A percentile compares a stretch with the other conserved stretches of the same genome.
These are phyloP conservation scores for Fusarium sambucinum DNA, from an alignment of 2,329 filamentous ascomycete species.

Conservation along the genomic window DNA sequence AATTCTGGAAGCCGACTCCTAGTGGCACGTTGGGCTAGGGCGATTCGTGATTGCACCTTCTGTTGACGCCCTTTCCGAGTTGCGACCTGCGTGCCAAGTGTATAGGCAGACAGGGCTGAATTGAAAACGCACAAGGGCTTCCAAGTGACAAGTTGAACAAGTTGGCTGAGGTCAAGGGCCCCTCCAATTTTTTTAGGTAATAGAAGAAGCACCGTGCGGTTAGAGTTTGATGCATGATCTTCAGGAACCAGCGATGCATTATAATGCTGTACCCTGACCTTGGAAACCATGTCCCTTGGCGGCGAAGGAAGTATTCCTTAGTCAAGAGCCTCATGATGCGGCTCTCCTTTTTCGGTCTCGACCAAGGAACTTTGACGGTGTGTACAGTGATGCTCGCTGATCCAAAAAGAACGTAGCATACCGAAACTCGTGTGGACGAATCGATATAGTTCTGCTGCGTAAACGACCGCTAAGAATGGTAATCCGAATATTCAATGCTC, in stretches of 20 bases:
- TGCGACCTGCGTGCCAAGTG: slow-evolving; percentile 15
- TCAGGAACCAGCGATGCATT: slow-evolving; percentile 43
- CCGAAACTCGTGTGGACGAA: slow-evolving; percentile 17
- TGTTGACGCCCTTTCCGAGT: slow-evolving; percentile 18
- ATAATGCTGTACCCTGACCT: slow-evolving; percentile 27
- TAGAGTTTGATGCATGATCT: slow-evolving; percentile 33
- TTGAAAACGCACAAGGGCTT: slow-evolving; percentile 24
- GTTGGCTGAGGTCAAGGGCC: slow-evolving; percentile 6
- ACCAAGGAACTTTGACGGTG: slow-evolving; percentile 24
- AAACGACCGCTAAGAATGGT: slow-evolving; percentile 30
- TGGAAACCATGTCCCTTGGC: slow-evolving; percentile 19
- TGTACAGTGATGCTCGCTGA: slow-evolving; percentile 17
- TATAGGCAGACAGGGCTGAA: slow-evolving; percentile 31
- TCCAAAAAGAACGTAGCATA: slow-evolving; percentile 16
- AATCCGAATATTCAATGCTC: slow-evolving; percentile 22
- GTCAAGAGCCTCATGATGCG: slow-evolving; percentile 38
- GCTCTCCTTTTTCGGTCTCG: slow-evolving; percentile 35
- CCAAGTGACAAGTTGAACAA: slow-evolving; percentile 2
- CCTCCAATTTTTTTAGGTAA: slow-evolving; percentile 34
- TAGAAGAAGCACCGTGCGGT: slow-evolving; percentile 28
- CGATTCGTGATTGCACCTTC: slow-evolving; percentile 42
- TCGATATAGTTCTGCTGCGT: slow-evolving; percentile 23
- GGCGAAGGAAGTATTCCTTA: slow-evolving; percentile 6
- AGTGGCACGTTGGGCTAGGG: slow-evolving; percentile 40
- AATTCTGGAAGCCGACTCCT: slow-evolving; percentile 7